phyloP scores from a whole-genome alignment of 1,139 yeast species.

The Debaryomyces coudertii region DNA sequence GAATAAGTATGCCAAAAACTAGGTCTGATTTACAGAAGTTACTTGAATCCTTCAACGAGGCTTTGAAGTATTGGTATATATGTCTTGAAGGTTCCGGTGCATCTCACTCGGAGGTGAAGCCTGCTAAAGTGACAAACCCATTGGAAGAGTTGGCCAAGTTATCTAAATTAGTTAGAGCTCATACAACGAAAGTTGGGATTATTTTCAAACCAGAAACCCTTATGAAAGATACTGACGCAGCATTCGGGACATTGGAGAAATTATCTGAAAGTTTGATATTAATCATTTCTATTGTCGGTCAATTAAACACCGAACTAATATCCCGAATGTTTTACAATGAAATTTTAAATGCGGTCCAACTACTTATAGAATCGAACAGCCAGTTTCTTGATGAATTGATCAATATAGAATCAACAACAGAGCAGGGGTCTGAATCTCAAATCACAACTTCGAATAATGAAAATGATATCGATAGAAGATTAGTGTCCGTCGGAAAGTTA shows the following conservation, averaged over 20 bases:
- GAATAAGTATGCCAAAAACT: not conserved
- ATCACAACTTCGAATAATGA: slow-evolving; percentile 11
- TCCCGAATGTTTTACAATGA: slow-evolving; percentile 48
- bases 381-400: slow-evolving; percentile 32
- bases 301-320: slow-evolving; percentile 37
- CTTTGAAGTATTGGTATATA: slow-evolving; percentile 35
- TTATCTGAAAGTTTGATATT: slow-evolving; percentile 49
- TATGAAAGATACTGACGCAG: slow-evolving; percentile 45
- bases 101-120: slow-evolving; percentile 21
- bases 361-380: slow-evolving; percentile 30
- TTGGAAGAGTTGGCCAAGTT: slow-evolving; percentile 61
- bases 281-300: slow-evolving; percentile 49
- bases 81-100: slow-evolving; percentile 18
- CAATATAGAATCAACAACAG: slow-evolving; percentile 31
- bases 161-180: slow-evolving; percentile 67
- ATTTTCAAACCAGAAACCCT: slow-evolving; percentile 65
- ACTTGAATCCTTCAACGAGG: slow-evolving; percentile 38
- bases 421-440: slow-evolving; percentile 18
- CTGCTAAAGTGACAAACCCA: slow-evolving; percentile 48
- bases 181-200: slow-evolving; percentile 77
- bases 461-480: slow-evolving; percentile 39
- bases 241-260: slow-evolving; percentile 55
- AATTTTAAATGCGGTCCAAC: slow-evolving; percentile 31
- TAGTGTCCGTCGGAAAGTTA: slow-evolving; percentile 62
- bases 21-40: slow-evolving; percentile 22